These are phyloP conservation scores for Canna indica DNA, from an alignment of 176 grass and related monocot species.

Conservation along the genomic window DNA sequence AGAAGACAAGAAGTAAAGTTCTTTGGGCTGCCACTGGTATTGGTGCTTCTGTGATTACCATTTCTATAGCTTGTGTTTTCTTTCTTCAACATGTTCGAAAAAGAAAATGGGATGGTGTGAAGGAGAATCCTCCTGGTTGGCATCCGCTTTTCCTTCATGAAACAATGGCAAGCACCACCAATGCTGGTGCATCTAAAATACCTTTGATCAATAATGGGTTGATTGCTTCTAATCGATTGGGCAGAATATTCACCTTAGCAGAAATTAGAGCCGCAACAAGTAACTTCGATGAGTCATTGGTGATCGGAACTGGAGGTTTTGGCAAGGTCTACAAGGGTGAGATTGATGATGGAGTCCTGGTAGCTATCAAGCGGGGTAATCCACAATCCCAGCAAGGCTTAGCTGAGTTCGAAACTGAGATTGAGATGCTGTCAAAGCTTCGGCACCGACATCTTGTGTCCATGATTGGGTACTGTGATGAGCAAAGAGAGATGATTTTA, in stretches of 20 bases:
- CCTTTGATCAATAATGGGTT: constrained; percentile 32
- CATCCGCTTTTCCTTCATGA: constrained; percentile 80
- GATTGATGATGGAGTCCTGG: constrained; percentile 45
- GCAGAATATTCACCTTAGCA: constrained; percentile 58
- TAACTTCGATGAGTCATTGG: constrained; percentile 75
- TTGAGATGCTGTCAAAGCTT: constrained; percentile 92
- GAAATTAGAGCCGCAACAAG: constrained; percentile 72
- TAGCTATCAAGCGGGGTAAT: constrained; percentile 81
- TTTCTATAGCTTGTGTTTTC: constrained; percentile 35
- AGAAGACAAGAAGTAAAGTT: constrained; percentile 26
- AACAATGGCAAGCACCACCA: constrained; percentile 74
- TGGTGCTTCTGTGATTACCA: constrained; percentile 34
- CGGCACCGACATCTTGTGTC: constrained; percentile 92
- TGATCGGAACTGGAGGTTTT: constrained; percentile 81
- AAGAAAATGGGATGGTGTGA: constrained; percentile 43
- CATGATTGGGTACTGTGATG: constrained; percentile 93
- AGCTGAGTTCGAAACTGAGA: constrained; percentile 94
- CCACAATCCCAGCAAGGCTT: constrained; percentile 63
- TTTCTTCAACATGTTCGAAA: constrained; percentile 48
- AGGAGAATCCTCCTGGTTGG: constrained; percentile 65
- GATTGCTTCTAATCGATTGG: constrained; percentile 44
- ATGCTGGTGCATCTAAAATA: constrained; percentile 42
- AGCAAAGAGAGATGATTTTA: constrained; percentile 88
- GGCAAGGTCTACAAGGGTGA: constrained; percentile 90
- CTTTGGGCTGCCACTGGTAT: constrained; percentile 50